Evolutionary conservation across 2,329 filamentous ascomycete species (phyloP).

Genomic region (Fusarium graminum): DNA sequence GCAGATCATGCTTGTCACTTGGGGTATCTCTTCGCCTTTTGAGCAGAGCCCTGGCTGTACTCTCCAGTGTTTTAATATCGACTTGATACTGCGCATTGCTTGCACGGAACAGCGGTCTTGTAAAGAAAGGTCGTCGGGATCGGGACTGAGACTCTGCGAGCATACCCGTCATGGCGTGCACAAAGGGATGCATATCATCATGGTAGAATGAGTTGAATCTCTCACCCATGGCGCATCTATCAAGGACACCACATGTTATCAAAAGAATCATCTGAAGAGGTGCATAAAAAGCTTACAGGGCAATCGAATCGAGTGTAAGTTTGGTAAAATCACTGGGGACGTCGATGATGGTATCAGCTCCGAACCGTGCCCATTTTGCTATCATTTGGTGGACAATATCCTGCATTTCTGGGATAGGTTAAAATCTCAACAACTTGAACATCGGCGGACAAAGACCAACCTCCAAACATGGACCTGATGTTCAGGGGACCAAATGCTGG

Average conservation of each 20-base stretch:
- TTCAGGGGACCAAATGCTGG: too few relatives aligned
- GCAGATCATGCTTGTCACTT: not conserved
- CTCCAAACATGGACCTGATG: too few relatives aligned
- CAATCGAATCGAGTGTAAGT: not conserved
- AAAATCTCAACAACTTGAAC: too few relatives aligned
- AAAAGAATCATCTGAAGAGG: too few relatives aligned
- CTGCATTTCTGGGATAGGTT: constrained; percentile 73
- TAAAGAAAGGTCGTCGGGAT: not conserved
- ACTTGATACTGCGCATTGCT: too few relatives aligned
- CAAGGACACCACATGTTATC: too few relatives aligned
- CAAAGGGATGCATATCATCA: not conserved
- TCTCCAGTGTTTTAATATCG: not conserved
- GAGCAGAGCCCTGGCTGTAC: not conserved
- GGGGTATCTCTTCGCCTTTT: not conserved
- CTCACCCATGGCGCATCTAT: not conserved
- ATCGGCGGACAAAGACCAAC: too few relatives aligned
- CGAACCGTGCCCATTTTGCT: constrained; percentile 76
- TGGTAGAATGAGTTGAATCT: not conserved
- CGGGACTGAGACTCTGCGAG: not conserved
- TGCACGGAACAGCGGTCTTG: not conserved
- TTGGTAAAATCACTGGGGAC: constrained; percentile 60
- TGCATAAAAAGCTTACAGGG: not conserved
- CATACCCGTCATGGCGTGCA: not conserved
- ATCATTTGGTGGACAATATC: constrained; percentile 74
- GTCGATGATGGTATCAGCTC: constrained; percentile 67